Evolutionary conservation across 345 rosid genomes (phyloP).

Genomic region (Boechera stricta): DNA sequence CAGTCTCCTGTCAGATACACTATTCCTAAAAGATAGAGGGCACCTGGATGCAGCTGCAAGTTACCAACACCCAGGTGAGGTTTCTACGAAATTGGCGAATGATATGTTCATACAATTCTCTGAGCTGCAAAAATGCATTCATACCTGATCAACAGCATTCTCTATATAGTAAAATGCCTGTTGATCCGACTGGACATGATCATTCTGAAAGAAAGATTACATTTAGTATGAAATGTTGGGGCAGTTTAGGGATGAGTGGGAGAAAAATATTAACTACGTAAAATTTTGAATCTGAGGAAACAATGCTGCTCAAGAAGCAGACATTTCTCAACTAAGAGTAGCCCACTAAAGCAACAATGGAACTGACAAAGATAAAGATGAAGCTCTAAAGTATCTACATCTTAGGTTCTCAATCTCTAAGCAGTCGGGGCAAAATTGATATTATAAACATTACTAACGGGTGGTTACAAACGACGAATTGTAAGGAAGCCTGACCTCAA

Average conservation of each 20-base stretch:
- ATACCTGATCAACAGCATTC: constrained; percentile 95
- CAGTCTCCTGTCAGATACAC: constrained; percentile 91
- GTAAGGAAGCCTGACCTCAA: constrained; percentile 59
- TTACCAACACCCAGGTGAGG: constrained; percentile 43
- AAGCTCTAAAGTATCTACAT: background rate
- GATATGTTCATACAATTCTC: background rate
- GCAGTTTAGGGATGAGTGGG: background rate
- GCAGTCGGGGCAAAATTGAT: background rate
- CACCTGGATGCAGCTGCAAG: constrained; percentile 91
- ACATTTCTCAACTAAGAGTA: constrained; percentile 6
- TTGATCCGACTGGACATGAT: constrained; percentile 79
- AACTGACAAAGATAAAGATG: constrained; percentile 4
- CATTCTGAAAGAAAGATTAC: constrained; percentile 53
- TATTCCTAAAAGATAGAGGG: constrained; percentile 87
- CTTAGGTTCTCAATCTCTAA: background rate
- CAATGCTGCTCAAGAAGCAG: background rate
- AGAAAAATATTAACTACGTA: constrained; percentile 1
- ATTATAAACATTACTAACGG: background rate
- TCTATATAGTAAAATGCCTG: constrained; percentile 88
- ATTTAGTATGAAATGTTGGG: background rate
- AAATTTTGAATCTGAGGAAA: background rate
- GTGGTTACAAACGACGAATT: background rate
- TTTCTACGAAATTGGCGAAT: constrained; percentile 10
- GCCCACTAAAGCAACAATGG: background rate
- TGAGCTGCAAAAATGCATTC: constrained; percentile 6